These are phyloP conservation scores for Coemansia guatemalensis DNA, from an alignment of 192 early-diverging fungal genomes.

Conservation along the genomic window DNA sequence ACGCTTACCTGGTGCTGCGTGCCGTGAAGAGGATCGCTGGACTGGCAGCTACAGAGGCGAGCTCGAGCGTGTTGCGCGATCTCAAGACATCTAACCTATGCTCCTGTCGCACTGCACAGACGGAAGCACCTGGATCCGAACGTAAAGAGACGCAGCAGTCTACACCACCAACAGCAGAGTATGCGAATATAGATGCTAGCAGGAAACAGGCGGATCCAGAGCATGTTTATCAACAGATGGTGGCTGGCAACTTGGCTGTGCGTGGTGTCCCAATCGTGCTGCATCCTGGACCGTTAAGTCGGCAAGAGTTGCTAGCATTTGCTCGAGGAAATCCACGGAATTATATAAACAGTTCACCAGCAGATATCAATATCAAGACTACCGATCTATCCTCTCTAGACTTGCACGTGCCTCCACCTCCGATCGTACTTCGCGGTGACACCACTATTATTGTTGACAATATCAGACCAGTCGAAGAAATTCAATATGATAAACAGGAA, in stretches of 20 bases:
- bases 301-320: slow-evolving; percentile 19
- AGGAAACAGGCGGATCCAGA: neutral
- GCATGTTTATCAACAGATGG: neutral
- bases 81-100: slow-evolving; percentile 34
- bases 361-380: slow-evolving; percentile 12
- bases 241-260: neutral
- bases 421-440: slow-evolving; percentile 15
- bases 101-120: slow-evolving; percentile 1
- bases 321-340: neutral
- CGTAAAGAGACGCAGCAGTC: neutral
- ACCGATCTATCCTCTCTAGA: slow-evolving; percentile 22
- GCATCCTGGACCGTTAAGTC: slow-evolving; percentile 28
- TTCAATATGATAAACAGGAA: neutral
- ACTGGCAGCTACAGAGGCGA: slow-evolving; percentile 31
- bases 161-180: neutral
- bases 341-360: neutral
- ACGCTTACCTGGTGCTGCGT: slow-evolving; percentile 41
- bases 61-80: slow-evolving; percentile 10
- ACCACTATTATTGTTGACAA: neutral
- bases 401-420: slow-evolving; percentile 30
- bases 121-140: slow-evolving; percentile 1
- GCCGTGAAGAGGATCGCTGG: slow-evolving; percentile 28
- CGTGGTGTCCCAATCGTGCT: slow-evolving; percentile 13
- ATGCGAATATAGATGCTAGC: neutral
- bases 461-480: neutral